phyloP scores from a whole-genome alignment of 495 filamentous ascomycete species.

The Penicillium simplicissimum region DNA sequence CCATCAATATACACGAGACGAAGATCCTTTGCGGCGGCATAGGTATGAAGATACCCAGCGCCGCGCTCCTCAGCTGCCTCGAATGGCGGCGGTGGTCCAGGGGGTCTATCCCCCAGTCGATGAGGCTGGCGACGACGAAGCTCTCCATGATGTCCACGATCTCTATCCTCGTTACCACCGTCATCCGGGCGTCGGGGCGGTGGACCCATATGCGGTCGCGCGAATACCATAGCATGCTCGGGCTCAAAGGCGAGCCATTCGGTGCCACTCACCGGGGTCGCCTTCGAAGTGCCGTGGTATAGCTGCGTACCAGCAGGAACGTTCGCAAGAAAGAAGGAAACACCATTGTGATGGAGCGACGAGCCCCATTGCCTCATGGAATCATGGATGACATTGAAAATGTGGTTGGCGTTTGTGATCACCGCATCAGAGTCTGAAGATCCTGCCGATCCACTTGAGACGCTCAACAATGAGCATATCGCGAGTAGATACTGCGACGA shows the following conservation, averaged over 20 bases:
- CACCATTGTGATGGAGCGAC: conserved; percentile 67
- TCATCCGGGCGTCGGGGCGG: conserved; percentile 2
- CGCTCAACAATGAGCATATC: conserved; percentile 12
- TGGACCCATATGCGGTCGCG: conserved; percentile 22
- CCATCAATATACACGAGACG: conserved; percentile 64
- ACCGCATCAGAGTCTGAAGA: conserved; percentile 3
- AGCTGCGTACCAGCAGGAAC: conserved; percentile 60
- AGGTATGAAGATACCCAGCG: conserved; percentile 58
- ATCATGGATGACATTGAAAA: conserved; percentile 67
- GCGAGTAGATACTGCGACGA: conserved; percentile 8
- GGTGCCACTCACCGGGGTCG: conserved; percentile 44
- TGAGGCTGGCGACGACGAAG: conserved; percentile 18
- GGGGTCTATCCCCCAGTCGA: background rate
- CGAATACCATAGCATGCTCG: conserved; percentile 63
- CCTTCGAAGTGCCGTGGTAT: conserved; percentile 56
- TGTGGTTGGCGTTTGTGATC: conserved; percentile 52
- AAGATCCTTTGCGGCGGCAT: conserved; percentile 49
- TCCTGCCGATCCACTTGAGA: conserved; percentile 11
- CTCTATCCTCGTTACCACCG: background rate
- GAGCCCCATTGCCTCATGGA: conserved; percentile 72
- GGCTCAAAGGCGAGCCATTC: conserved; percentile 75
- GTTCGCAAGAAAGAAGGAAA: conserved; percentile 61
- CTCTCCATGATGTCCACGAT: conserved; percentile 17
- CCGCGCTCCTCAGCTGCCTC: conserved; percentile 13
- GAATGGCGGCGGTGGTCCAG: background rate